Base-by-base conservation (phyloP, 805 yeast genomes). In the Zygosaccharomyces gambellarensis region DNA sequence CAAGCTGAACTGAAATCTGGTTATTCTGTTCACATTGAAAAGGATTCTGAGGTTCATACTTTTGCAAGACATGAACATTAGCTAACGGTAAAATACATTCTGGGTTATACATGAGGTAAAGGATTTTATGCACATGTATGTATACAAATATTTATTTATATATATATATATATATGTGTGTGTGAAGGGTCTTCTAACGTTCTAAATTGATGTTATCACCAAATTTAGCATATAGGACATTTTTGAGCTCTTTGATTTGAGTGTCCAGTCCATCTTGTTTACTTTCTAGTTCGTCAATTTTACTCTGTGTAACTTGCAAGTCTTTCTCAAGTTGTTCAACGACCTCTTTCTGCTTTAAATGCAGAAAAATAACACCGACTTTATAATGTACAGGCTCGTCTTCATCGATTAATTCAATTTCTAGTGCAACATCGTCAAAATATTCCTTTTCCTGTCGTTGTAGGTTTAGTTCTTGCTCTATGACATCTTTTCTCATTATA, bases 191-290 rank as follows among this genome's bases (percentile, higher is more conserved):
- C n/a, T 36, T 38, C 43, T 47, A 76, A 55, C 82, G 74, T 64
- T 92, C 99, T 43, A 92, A 71, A 64, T 90, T 90, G 63, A 92
- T 94, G 50, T 88, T 82, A 58, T 79, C 80, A 23, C 98, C 99
- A 63, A 92, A 94, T 66, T 87, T 89, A 14, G 87, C 88, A 62
- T 92, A 94, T 48, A 92, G 72, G n/a, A 74, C 75, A 30, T 79
- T 77, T 70, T 92, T 92, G 60, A 92, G 76, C 27, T 67, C 76
- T 8, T 68, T 66, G 67, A 92, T 72, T 50, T 78, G 71, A 3
- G 73, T 76, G 51, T 82, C 83, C 31, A 83, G 71, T 1, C 64
- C 73, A 1, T 74, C 79, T 30, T 86, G 72, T 51, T 76, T 64
- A 3, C 63, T 59, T 34, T 80, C 81, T 23, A 79, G 57, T 1